Conservation (phyloP, 2,329 filamentous ascomycete species). For the Penicillium sp. region DNA sequence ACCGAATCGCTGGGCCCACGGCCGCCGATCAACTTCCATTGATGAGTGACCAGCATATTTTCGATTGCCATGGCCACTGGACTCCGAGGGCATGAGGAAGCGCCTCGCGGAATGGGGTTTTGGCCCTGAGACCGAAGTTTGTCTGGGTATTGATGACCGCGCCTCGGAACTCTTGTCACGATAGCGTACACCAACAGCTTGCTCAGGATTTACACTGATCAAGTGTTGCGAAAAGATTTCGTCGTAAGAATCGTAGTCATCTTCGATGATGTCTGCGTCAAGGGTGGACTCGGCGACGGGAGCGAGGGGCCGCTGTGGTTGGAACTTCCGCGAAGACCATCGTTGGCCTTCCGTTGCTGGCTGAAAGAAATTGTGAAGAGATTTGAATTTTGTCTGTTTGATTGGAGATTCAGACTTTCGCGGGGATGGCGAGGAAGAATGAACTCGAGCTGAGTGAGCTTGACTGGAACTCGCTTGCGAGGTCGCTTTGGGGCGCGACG, state of each 20-base stretch:
- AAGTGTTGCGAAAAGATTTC: slow-evolving; percentile 39
- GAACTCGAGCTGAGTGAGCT: slow-evolving; percentile 12
- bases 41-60: slow-evolving; percentile 11
- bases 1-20: slow-evolving; percentile 84
- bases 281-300: slow-evolving; percentile 16
- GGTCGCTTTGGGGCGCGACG: slow-evolving; percentile 16
- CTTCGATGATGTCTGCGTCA: slow-evolving; percentile 42
- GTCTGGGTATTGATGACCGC: slow-evolving; percentile 18
- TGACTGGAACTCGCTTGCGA: slow-evolving; percentile 7
- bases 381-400: slow-evolving; percentile 27
- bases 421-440: slow-evolving; percentile 31
- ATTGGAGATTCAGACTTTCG: slow-evolving; percentile 16
- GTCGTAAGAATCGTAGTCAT: slow-evolving; percentile 41
- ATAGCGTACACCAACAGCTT: background rate
- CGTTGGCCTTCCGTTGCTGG: slow-evolving; percentile 40
- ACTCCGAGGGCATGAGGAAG: slow-evolving; percentile 25
- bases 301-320: slow-evolving; percentile 16
- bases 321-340: slow-evolving; percentile 35
- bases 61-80: background rate
- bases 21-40: slow-evolving; percentile 54
- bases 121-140: slow-evolving; percentile 11
- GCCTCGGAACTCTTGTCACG: slow-evolving; percentile 1
- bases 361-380: slow-evolving; percentile 44
- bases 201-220: slow-evolving; percentile 18
- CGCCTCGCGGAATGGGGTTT: slow-evolving; percentile 23